Evolutionary conservation across 768 basidiomycete species (phyloP), one percentile per base, ranked within the genome.

Genomic region (Pleurotus eryngii): DNA sequence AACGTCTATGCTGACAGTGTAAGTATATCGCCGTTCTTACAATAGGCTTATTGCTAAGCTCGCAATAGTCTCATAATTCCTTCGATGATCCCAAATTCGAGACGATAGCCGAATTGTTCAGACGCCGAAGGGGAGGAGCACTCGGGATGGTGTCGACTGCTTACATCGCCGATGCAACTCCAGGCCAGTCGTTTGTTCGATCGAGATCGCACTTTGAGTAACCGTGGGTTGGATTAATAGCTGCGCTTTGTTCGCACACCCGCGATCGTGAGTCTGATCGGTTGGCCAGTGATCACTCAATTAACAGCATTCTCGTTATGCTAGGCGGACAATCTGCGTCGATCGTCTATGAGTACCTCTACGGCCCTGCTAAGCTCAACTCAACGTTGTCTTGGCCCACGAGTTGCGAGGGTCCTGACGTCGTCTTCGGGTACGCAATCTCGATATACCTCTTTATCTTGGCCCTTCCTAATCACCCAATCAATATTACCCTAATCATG

Each of bases 121-220:
- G 72, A n/a, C 63, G 76, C 20, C 62, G 65, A 38, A 68, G 66
- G 46, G 73, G 75, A 55, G 77, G 77, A 14, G 69, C 75, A 1
- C 61, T 78, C 49, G 77, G 77, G 27, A 77, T 78, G 50, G 77
- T 78, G 0, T 76, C 77, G 1, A 78, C 77, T n/a, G 77, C 77
- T 5, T 67, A 62, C 55, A 76, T 78, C 38, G 74, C 74, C 4
- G 76, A 78, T 65, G 76, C 76, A 20, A 78, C 76, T 17, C 76
- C 76, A 38, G 73, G 74, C 70, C 58, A 22, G 65, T 60, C 15
- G 20, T 26, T 48, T 20, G 24, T 30, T 46, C 43, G 26, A 39
- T 5, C 45, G 39, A 56, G 18, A 42, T 24, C 4, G 11, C 42
- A 26, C 24, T n/a, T 6, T 40, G n/a, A 30, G 18, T 18, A 12